Evolutionary conservation across 1,284 basidiomycete genomes (phyloP), one percentile per base, ranked within the genome.

Genomic region (Cryptococcus sp.): DNA sequence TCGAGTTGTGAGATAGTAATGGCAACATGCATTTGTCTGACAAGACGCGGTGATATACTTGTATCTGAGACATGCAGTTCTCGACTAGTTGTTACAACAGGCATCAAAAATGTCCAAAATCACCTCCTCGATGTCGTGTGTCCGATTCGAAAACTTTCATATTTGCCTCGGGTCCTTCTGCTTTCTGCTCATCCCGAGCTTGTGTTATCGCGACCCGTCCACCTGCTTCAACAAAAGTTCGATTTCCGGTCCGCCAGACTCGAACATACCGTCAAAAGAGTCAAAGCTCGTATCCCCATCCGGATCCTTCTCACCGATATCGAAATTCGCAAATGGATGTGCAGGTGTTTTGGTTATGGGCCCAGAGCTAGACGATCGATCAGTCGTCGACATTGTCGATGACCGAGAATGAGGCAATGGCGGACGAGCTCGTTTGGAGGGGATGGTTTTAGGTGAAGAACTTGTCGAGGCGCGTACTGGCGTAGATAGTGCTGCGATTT

Each of bases 201-300:
- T 19, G 30, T 17, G 23, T 57, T 22, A 60, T 39, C 27, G 22
- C 22, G 58, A 52, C 17, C 66, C 62, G 38, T 72, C 70, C 25
- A 68, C 51, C 23, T 60, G 55, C 13, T 47, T 54, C 22, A 72
- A 55, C 22, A 72, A 43, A 27, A 42, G 52, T 49, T 70, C 68
- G 23, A 72, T 49, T 47, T 72, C 70, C 5, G 64, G 66, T 5
- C 70, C 68, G 16, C 67, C 68, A 16, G 55, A 53, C 25, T 61
- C 52, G 38, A 72, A 67, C 20, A 70, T 57, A 10, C 65, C 63
- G 58, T 72, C 70, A 40, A 72, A 61, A 22, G 68, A 70, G 60
- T 72, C 70, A 52, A 70, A 68, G 35, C 64, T 67, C 17, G 55
- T 63, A 60, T 72, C 67, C 0, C 68, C 68, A 48, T 60, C 59